Conservation (phyloP, 352 stramenopile genomes). For the Globisporangium megalacanthum region DNA sequence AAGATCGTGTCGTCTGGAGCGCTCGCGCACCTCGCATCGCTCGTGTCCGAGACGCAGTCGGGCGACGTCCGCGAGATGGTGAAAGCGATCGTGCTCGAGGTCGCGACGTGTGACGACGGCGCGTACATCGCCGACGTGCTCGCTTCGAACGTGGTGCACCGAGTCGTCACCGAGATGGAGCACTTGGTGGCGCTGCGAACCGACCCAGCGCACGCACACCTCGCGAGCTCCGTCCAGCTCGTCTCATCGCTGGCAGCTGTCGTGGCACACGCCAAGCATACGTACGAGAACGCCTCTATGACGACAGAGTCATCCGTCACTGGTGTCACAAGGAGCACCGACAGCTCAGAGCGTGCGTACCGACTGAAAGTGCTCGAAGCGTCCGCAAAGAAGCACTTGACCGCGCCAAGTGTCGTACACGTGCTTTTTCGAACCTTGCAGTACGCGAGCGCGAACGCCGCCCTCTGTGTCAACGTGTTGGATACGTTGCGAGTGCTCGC, state of each 20-base stretch:
- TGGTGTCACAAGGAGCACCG: not conserved
- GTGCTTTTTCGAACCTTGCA: conserved; percentile 10
- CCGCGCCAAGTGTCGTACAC: conserved; percentile 2
- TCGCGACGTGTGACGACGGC: conserved; percentile 28
- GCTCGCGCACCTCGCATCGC: conserved; percentile 40
- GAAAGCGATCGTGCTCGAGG: conserved; percentile 43
- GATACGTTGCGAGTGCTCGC: conserved; percentile 31
- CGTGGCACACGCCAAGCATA: conserved; percentile 4
- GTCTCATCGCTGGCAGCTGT: conserved; percentile 6
- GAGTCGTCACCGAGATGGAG: conserved; percentile 31
- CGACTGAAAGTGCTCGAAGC: conserved; percentile 5
- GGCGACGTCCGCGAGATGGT: conserved; percentile 42
- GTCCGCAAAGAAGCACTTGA: conserved; percentile 5
- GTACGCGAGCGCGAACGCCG: not conserved
- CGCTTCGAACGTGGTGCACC: conserved; percentile 50
- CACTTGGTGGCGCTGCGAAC: conserved; percentile 6
- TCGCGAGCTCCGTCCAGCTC: conserved; percentile 15
- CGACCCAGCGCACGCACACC: not conserved
- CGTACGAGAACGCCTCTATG: not conserved
- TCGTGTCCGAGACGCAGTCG: conserved; percentile 27
- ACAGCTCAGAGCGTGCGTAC: conserved; percentile 1
- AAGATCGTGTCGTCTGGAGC: conserved; percentile 47
- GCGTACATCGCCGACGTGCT: conserved; percentile 59
- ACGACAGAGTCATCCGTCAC: not conserved
- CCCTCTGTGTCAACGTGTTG: conserved; percentile 36